Evolutionary conservation across 1,284 basidiomycete species (phyloP), one percentile per base, ranked within the genome.

Genomic region (Boletus calvinii): DNA sequence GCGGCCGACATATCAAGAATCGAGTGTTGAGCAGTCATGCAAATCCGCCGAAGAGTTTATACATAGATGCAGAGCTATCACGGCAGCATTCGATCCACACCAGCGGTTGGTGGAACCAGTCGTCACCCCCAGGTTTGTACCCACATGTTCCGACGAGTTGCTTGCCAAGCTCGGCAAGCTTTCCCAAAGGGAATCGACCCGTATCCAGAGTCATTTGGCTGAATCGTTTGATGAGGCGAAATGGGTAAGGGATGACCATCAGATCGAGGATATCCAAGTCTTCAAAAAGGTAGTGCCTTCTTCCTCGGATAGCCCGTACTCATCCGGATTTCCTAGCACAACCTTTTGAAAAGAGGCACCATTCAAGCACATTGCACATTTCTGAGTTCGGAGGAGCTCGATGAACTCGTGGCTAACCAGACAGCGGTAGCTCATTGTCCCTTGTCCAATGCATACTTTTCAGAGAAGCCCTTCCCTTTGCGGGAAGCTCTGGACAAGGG

Each of bases 291-390:
- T 86, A 63, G 50, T 73, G 15, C 13, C 32, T 24, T 31, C 40
- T 38, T 39, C 20, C 31, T 37, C 38, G 36, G 42, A 32, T 11
- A 35, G n/a, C 3, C 3, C 39, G 34, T 46, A 15, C 54, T 58
- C 48, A 55, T 49, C 45, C 6, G 37, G 8, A 47, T 24, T 40
- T 54, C 34, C 17, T 44, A 90, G 87, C 61, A 75, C 58, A 72
- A 74, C 3, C 76, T 92, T 8, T 71, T 92, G 39, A 84, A 81
- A 0, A 64, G 75, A 1, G 76, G 77, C 10, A 87, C 88, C 0
- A 69, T 93, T 11, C 89, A 92, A 74, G 91, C 90, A 1, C 91
- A 94, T 65, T 94, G 92, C 69, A 94, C 92, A 1, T 91, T 86
- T 69, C 76, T 92, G 22, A 67, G 73, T 18, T 54, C 68, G 0